Base-by-base conservation (phyloP, 2,329 filamentous ascomycete genomes). In the Metarhizium album region DNA sequence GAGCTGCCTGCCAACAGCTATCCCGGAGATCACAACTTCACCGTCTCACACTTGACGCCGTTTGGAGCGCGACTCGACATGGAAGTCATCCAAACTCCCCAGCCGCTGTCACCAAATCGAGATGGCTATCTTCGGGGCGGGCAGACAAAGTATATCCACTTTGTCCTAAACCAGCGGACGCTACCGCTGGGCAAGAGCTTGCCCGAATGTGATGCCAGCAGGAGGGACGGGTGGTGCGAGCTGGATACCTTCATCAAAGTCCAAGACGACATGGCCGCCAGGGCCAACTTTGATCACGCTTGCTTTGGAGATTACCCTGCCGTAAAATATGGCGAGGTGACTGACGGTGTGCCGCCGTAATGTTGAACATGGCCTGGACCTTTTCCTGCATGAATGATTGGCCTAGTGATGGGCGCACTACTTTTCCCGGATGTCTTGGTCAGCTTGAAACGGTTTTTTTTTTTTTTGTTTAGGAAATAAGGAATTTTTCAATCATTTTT, bases 161-260 rank as follows among this genome's bases (percentile, higher is more conserved):
- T 90, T 59, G 66, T 88, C 2, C 73, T 88, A 43, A 88, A 88
- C 63, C 84, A 88, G 67, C 73, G 86, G 29, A 90, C 85, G 0
- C 60, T 90, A 1, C 86, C 86, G 1, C 69, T 90, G 1, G 82
- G 84, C 6, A 65, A 65, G 53, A 87, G 82, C 59, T 82, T 87
- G 54, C 66, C 76, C 1, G 77, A 81, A 52, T 90, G 86, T 58
- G 83, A 78, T 38, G 67, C 57, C 1, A 62, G 73, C 11, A 69
- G 86, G 4, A 76, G 82, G 42, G 86, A 90, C 63, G 86, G 86
- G 1, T 90, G 86, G 85, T 90, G 86, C 62, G 84, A 89, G 61
- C 64, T 90, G 46, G 73, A 74, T 3, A 82, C 82, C 0, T 89
- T 90, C 59, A 60, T 90, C 42, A 64, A 76, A 53, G 70, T 82